Evolutionary conservation across 768 basidiomycete genomes (phyloP), one percentile per base, ranked within the genome.

Genomic region (Russula sp.): DNA sequence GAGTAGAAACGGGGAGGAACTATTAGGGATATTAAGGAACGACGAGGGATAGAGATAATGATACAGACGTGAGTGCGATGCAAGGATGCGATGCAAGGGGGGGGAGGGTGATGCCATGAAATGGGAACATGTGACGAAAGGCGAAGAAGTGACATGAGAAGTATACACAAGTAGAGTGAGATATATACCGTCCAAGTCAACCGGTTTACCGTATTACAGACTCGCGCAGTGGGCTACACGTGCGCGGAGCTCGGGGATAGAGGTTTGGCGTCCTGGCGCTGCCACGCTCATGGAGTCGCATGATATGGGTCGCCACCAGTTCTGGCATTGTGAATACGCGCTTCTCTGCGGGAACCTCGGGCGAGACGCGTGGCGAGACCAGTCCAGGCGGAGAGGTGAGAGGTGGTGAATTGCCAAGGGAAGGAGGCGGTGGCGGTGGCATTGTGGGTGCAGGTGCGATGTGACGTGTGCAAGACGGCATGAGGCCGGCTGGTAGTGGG

Each of bases 291-390:
- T 60, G 59, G 14, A 61, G 56, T 56, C 63, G 63, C 53, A 66
- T 38, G 13, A 58, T 58, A 25, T 65, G 65, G 42, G 63, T 59
- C 56, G 65, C 65, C 58, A 66, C 65, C 55, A 66, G 65, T 49
- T 66, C 63, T 47, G 63, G 42, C 64, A 66, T 66, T 14, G 63
- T 61, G 49, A 61, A 65, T 18, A 65, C 46, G 36, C 52, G 56
- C 46, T 60, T 58, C 47, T 61, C 64, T 7, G 59, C 34, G 13
- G 63, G 7, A 14, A 39, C 6, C 35, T 47, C 51, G 20, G 61
- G 4, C 18, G 50, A 41, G 18, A 54, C 51, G 34, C 61, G 61
- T 16, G 61, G 61, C 39, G 61, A 63, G 34, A 63, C 57, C 4
- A 63, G 61, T 32, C 61, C 57, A 46, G 61, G 61, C 0, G 61